Base-by-base conservation (phyloP, 2,329 filamentous ascomycete genomes). In the Aplosporella prunicola region DNA sequence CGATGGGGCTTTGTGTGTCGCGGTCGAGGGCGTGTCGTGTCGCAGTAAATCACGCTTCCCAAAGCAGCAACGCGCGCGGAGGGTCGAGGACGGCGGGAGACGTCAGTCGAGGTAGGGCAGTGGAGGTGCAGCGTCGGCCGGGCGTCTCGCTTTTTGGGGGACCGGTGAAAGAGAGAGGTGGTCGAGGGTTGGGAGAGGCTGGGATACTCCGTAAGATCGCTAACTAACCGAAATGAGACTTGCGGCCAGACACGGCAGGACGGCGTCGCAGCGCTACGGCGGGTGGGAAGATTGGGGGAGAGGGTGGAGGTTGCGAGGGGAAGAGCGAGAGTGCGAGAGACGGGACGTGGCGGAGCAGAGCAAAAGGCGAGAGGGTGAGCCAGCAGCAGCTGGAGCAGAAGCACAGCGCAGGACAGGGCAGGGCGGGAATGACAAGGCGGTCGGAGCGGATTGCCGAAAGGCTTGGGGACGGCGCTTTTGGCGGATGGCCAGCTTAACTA, bases 1-100 rank as follows among this genome's bases (percentile, higher is more conserved):
- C 14, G 20, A 14, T 16, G 20, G 35, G 15, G 18, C 46, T 48
- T 47, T 43, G 32, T 45, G 42, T 37, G 51, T 51, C 53, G 54
- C 53, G 54, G 53, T 14, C 16, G 20, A 18, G 16, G 25, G 32
- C 29, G 38, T 35, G 31, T 20, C 9, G 28, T 18, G 20, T 25
- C n/a, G n/a, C 20, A 40, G 32, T 31, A 30, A 25, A 34, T 31
- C 27, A 40, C 23, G 32, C 32, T 35, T 40, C 38, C 38, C 26
- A 35, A 40, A 32, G 27, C 38, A 35, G 38, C 38, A 40, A 40
- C 16, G 27, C 26, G 32, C 32, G 28, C 32, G 24, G 37, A 39
- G 37, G 37, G 37, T 34, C 37, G 31, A 39, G 31, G 37, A 37
- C 35, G 16, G 35, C 23, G 37, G 15, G 30, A 25, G n/a, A n/a